These are phyloP conservation scores for Pharnaceum exiguum DNA, from an alignment of 148 eudicot species.

Conservation along the genomic window DNA sequence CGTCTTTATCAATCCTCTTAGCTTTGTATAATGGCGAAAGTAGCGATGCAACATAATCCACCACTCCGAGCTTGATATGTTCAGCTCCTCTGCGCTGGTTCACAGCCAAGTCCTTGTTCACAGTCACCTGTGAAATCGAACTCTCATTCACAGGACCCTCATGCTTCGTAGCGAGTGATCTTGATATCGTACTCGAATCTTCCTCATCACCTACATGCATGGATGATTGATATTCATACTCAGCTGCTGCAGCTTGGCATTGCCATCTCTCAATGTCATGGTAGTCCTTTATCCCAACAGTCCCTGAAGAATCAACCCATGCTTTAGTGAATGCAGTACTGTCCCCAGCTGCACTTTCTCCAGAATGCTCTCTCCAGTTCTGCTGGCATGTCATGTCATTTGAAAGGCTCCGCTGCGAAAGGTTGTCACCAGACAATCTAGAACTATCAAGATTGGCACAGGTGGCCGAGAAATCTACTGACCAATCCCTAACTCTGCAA, in stretches of 20 bases:
- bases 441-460: slow-evolving; percentile 71
- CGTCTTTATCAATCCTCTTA: slow-evolving; percentile 82
- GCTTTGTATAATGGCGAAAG: slow-evolving; percentile 98
- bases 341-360: slow-evolving; percentile 77
- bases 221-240: slow-evolving; percentile 58
- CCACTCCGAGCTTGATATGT: slow-evolving; percentile 74
- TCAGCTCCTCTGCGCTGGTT: slow-evolving; percentile 72
- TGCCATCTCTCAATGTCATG: slow-evolving; percentile 98
- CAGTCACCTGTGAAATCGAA: slow-evolving; percentile 76
- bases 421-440: slow-evolving; percentile 58
- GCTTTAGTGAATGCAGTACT: slow-evolving; percentile 82
- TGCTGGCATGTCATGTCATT: slow-evolving; percentile 65
- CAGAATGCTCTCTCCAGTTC: slow-evolving; percentile 72
- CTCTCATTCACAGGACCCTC: slow-evolving; percentile 55
- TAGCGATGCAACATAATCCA: slow-evolving; percentile 84
- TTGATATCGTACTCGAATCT: slow-evolving; percentile 63
- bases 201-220: slow-evolving; percentile 63
- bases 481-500: slow-evolving; percentile 97
- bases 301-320: slow-evolving; percentile 91
- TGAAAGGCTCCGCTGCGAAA: slow-evolving; percentile 72
- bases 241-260: slow-evolving; percentile 96
- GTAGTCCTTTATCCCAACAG: slow-evolving; percentile 73
- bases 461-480: slow-evolving; percentile 86
- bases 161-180: slow-evolving; percentile 29
- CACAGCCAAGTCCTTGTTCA: slow-evolving; percentile 59